These are phyloP conservation scores for Ammopiptanthus mongolicus DNA, from an alignment of 306 rosid species.

Conservation along the genomic window DNA sequence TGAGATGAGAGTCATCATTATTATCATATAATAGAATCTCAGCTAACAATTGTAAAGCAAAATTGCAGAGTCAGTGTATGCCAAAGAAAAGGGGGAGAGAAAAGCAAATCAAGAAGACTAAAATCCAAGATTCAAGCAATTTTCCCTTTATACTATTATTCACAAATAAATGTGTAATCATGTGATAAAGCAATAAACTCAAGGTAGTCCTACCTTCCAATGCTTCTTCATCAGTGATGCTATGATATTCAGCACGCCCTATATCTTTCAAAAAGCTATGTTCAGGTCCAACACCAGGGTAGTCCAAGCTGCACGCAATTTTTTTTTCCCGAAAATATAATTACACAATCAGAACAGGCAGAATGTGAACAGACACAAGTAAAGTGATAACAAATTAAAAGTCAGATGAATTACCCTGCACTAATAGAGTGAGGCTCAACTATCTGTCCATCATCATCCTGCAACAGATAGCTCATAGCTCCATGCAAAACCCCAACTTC, in stretches of 20 bases:
- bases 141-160: not conserved
- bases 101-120: not conserved
- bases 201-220: constrained; percentile 65
- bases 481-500: constrained; percentile 95
- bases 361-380: not conserved
- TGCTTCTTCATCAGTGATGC: constrained; percentile 89
- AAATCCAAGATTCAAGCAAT: constrained; percentile 4
- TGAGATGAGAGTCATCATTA: not conserved
- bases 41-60: not conserved
- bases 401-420: constrained; percentile 67
- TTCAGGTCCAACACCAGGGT: constrained; percentile 99
- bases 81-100: not conserved
- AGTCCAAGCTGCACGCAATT: constrained; percentile 47
- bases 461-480: constrained; percentile 95
- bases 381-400: not conserved
- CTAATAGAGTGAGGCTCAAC: constrained; percentile 96
- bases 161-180: not conserved
- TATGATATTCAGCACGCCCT: constrained; percentile 81
- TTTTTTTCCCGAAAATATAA: not conserved
- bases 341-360: constrained; percentile 14
- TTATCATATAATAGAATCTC: not conserved
- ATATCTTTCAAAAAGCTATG: constrained; percentile 85
- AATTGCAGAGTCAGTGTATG: not conserved
- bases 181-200: not conserved
- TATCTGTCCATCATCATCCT: constrained; percentile 95